Evolutionary conservation across 2,329 filamentous ascomycete genomes (phyloP).

Genomic region (Cordyceps javanica): DNA sequence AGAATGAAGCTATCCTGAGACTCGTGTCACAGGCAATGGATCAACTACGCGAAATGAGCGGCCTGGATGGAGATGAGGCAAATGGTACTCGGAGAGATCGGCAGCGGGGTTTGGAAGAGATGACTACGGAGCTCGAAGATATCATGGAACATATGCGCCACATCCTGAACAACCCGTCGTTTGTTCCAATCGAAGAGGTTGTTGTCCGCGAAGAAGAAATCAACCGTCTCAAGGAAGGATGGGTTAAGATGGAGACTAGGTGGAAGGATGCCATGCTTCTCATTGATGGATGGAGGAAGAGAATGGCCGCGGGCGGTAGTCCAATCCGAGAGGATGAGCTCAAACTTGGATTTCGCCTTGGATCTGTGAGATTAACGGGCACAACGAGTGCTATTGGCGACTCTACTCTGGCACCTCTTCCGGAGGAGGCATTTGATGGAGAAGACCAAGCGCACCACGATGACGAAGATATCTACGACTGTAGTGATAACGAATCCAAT

Average conservation of each 20-base stretch:
- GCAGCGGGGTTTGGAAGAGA: constrained; percentile 50
- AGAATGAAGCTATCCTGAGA: constrained; percentile 77
- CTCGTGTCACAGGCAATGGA: constrained; percentile 66
- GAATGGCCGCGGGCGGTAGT: constrained; percentile 65
- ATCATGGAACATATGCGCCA: constrained; percentile 76
- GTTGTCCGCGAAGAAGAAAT: constrained; percentile 92
- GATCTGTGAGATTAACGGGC: constrained; percentile 50
- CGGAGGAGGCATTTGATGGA: neutral
- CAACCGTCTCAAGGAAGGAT: constrained; percentile 70
- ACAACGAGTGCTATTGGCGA: constrained; percentile 35
- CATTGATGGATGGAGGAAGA: constrained; percentile 86
- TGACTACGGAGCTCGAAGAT: constrained; percentile 67
- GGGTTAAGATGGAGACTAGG: constrained; percentile 87
- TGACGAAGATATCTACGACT: constrained; percentile 22
- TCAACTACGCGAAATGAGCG: constrained; percentile 65
- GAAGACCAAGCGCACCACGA: neutral
- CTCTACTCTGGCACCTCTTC: constrained; percentile 11
- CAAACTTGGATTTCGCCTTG: constrained; percentile 61
- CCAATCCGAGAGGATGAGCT: constrained; percentile 64
- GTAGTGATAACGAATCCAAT: constrained; percentile 34
- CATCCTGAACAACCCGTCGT: constrained; percentile 89
- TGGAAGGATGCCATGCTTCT: constrained; percentile 87
- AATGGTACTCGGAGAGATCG: constrained; percentile 26
- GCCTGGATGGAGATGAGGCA: constrained; percentile 37
- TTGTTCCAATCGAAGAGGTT: constrained; percentile 92